Base-by-base conservation (phyloP, 192 early-diverging fungal species). In the Backusella psychrophila region DNA sequence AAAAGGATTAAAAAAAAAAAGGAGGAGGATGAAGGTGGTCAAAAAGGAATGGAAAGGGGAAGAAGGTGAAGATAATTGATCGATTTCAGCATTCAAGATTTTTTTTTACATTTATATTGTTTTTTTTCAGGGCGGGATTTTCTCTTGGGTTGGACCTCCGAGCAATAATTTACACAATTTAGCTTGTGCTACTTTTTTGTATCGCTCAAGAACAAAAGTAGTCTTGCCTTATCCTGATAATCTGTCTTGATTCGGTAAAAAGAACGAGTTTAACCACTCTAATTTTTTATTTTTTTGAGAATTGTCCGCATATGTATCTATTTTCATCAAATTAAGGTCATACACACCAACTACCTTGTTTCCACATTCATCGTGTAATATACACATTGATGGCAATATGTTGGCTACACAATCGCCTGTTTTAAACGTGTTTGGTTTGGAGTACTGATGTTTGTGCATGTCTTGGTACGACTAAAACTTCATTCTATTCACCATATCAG, bases 181-280 rank as follows among this genome's bases (percentile, higher is more conserved):
- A 69, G 35, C 38, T 69, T 69, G 68, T 69, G 23, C 38, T 21
- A 69, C 68, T 69, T 39, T 33, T 19, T 39, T 23, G 68, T 69
- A 41, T 69, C 21, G 19, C 38, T 69, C 35, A 41, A 69, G 35
- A 63, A n/a, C 68, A 36, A 41, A 39, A 39, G 34, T 38, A 69
- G 68, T 26, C 68, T 69, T 69, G 38, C 68, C 68, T 41, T 69
- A 69, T 69, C 21, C 38, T 23, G 38, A 69, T 69, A 69, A 69
- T 69, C 68, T 69, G 35, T 69, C 68, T 69, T 39, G 34, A 69
- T 69, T 69, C 34, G 34, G 68, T 69, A 38, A 69, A 41, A 69
- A 38, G 35, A 69, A 69, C 68, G 68, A 69, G 68, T n/a, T 63
- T 63, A 8, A 63, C 56, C 56, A 63, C 56, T 63, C 56, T 63